Evolutionary conservation across 179 eudicot species (phyloP), one percentile per base, ranked within the genome.

Genomic region (Silene noctiflora): DNA sequence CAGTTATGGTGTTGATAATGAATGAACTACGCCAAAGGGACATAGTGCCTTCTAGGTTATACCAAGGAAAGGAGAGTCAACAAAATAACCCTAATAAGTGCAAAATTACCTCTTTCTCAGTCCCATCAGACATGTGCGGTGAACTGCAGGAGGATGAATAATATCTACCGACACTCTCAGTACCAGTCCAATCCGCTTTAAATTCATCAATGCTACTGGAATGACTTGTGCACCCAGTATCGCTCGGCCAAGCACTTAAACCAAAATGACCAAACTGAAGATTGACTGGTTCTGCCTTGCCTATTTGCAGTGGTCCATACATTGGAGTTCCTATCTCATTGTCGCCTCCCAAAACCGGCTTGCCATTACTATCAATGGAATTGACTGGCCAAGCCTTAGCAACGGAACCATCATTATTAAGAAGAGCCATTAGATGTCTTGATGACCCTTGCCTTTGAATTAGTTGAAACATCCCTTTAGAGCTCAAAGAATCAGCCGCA

Each of bases 381-480:
- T 88, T 81, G 75, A 93, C 96, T 63, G 99, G 97, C 99, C 99
- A 95, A 64, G 97, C 99, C 85, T 91, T 92, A 9, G 97, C 97
- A 77, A 95, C 99, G 74, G 99, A 90, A 10, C 99, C 99, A 76
- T 95, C 99, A 31, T 83, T 80, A 68, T 95, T 95, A 42, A 95
- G 78, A 82, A 95, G 95, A 69, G 97, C 99, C 97, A 95, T 95
- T 80, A 95, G 82, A 80, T 88, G 91, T 81, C 97, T 88, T 14
- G 85, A 84, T 63, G 99, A 95, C 62, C 96, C 99, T 78, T 89
- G 81, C 84, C 99, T 91, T 83, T 91, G 96, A 73, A 95, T 95
- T 80, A 95, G 86, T 80, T 95, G 97, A 82, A 91, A 88, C 99
- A 93, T 95, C 66, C 99, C 91, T 83, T 95, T 91, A 66, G 97